phyloP scores from a whole-genome alignment of 495 filamentous ascomycete genomes.

The Oidiodendron maius region DNA sequence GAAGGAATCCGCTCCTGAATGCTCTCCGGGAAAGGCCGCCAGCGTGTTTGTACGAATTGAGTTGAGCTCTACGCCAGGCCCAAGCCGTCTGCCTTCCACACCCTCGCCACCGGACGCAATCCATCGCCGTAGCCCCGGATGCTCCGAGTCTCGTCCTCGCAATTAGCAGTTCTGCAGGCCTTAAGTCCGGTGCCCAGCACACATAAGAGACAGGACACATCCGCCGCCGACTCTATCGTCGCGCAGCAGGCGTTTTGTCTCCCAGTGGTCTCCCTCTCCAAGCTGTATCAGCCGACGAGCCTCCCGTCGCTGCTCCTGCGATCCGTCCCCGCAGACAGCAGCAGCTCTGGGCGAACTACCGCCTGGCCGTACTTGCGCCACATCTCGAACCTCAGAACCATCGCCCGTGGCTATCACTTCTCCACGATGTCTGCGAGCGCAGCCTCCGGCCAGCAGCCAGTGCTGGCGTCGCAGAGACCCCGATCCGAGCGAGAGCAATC shows the following conservation, averaged over 20 bases:
- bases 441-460: conserved; percentile 30
- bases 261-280: conserved; percentile 11
- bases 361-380: conserved; percentile 16
- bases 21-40: too few species aligned
- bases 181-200: conserved; percentile 16
- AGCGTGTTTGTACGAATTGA: too few species aligned
- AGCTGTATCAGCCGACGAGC: conserved; percentile 14
- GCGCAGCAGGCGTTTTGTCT: conserved; percentile 17
- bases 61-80: too few species aligned
- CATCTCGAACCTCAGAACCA: conserved; percentile 8
- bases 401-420: conserved; percentile 12
- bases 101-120: neutral
- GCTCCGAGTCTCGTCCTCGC: neutral
- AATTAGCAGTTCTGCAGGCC: conserved; percentile 5
- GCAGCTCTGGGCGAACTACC: conserved; percentile 11
- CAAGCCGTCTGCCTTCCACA: too few species aligned
- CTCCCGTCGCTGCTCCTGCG: conserved; percentile 23
- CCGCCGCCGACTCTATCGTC: neutral
- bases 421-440: conserved; percentile 31
- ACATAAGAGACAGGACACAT: too few species aligned
- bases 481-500: conserved; percentile 27
- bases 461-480: conserved; percentile 47
- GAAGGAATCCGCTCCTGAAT: too few species aligned
- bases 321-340: conserved; percentile 16
- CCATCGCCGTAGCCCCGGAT: neutral